A percentile compares a stretch with the other conserved stretches of the same genome.
Conservation (phyloP, 164 flowering plant species). For the Nymphaea colorata region DNA sequence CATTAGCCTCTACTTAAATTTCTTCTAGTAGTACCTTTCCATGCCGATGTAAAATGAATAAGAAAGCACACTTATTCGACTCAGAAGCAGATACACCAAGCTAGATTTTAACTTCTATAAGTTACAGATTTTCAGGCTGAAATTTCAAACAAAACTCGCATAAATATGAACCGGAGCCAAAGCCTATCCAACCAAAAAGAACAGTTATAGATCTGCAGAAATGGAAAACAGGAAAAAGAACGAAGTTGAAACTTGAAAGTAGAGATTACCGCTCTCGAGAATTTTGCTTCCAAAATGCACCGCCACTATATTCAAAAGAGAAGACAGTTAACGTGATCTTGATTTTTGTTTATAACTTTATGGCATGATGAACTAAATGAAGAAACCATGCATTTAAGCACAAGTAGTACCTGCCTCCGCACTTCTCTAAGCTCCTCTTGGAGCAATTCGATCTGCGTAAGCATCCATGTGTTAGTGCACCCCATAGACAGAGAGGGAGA, state of each 20-base stretch:
- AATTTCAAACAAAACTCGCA: too few relatives aligned
- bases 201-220: neutral
- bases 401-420: constrained; percentile 17
- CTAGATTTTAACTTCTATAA: too few relatives aligned
- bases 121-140: too few relatives aligned
- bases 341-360: neutral
- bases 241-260: neutral
- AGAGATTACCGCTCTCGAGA: constrained; percentile 20
- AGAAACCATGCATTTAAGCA: neutral
- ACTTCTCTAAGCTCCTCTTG: constrained; percentile 34
- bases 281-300: constrained; percentile 22
- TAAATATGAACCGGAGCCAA: too few relatives aligned
- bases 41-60: too few relatives aligned
- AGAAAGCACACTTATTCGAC: too few relatives aligned
- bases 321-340: neutral
- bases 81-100: too few relatives aligned
- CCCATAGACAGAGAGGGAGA: too few relatives aligned
- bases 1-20: too few relatives aligned
- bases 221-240: neutral
- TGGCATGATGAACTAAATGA: neutral
- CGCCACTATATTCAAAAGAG: constrained; percentile 15
- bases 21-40: too few relatives aligned
- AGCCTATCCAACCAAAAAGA: too few relatives aligned
- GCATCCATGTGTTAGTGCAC: neutral
- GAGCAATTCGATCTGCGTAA: constrained; percentile 26